These are phyloP conservation scores for Hirsutella rhossiliensis DNA, from an alignment of 2,329 filamentous ascomycete species.

Conservation along the genomic window DNA sequence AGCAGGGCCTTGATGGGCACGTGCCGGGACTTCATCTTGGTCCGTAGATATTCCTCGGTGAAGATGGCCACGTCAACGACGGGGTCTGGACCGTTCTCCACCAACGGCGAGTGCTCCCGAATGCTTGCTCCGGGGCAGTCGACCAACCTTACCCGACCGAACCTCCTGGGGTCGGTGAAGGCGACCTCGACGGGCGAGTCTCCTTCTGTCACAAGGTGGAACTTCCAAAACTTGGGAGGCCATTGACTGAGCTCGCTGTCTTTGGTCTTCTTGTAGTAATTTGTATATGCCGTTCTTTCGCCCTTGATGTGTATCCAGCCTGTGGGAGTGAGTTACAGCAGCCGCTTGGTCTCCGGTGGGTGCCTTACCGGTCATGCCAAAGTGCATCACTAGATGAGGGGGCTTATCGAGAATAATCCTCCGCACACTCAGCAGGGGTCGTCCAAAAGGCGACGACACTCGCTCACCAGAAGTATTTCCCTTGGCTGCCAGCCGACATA, in stretches of 20 bases:
- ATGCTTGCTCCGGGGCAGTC: slow-evolving; percentile 70
- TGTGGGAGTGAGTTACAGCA: slow-evolving; percentile 8
- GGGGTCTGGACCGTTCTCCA: slow-evolving; percentile 89
- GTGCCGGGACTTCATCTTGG: slow-evolving; percentile 60
- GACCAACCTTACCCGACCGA: slow-evolving; percentile 70
- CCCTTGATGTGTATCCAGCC: slow-evolving; percentile 83
- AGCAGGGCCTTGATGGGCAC: slow-evolving; percentile 84
- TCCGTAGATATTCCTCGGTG: slow-evolving; percentile 62
- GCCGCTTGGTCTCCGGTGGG: too few relatives aligned
- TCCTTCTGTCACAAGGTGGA: slow-evolving; percentile 55
- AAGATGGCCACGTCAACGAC: slow-evolving; percentile 69
- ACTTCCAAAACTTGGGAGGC: slow-evolving; percentile 89
- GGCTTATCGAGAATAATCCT: slow-evolving; percentile 51
- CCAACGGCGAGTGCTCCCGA: slow-evolving; percentile 62
- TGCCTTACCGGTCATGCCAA: slow-evolving; percentile 53
- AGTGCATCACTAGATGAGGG: slow-evolving; percentile 82
- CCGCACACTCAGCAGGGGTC: not conserved
- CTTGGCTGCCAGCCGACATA: slow-evolving; percentile 64
- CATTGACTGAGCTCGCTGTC: slow-evolving; percentile 50
- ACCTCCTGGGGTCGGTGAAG: slow-evolving; percentile 72
- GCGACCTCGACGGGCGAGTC: slow-evolving; percentile 48
- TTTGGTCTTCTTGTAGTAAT: slow-evolving; percentile 66
- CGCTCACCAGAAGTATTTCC: slow-evolving; percentile 83
- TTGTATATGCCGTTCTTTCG: slow-evolving; percentile 65
- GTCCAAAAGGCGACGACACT: slow-evolving; percentile 3